Evolutionary conservation across 1,284 basidiomycete species (phyloP), one percentile per base, ranked within the genome.

Genomic region (Cutaneotrichosporon arboriforme): DNA sequence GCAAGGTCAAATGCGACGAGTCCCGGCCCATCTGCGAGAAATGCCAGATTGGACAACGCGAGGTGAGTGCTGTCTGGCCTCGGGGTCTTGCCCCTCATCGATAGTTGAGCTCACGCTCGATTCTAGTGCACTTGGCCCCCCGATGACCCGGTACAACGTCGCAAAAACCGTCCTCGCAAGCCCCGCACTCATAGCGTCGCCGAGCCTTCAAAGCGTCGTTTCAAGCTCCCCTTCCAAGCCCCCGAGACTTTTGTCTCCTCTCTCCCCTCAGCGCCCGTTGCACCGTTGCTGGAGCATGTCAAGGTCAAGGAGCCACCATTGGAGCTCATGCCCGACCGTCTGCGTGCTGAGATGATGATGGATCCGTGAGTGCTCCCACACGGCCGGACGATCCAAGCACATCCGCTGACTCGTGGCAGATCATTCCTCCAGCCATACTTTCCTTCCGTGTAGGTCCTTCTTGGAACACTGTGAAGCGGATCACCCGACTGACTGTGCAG

Each of bases 1-100:
- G 70, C 12, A 72, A 71, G 47, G 67, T 73, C 43, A 70, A 70
- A 50, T 73, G 70, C 46, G 66, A 69, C 43, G 69, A 73, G 56
- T 55, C 54, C 15, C 49, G 60, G 33, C 70, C 70, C 8, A 46
- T 54, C 1, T 72, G 70, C 52, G 62, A 62, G 26, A 67, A 65
- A 36, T 59, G 57, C 36, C 57, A 57, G 45, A 67, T 69, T 31
- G 65, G 65, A 35, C 51, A 52, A 13, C 55, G 67, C 26, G 62
- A 65, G 54, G 67, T 68, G 49, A 52, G 63, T 56, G 36, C 33
- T 20, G 21, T 12, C 4, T 21, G 33, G 7, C 12, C 14, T 5
- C 7, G 3, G 13, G 3, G 13, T 21, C 20, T 15, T 9, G 22
- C 10, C 15, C 36, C 8, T 17, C 8, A 14, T 34, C 40, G 34